These are phyloP conservation scores for Diaporthe velutina DNA, from an alignment of 2,329 filamentous ascomycete species.

Conservation along the genomic window DNA sequence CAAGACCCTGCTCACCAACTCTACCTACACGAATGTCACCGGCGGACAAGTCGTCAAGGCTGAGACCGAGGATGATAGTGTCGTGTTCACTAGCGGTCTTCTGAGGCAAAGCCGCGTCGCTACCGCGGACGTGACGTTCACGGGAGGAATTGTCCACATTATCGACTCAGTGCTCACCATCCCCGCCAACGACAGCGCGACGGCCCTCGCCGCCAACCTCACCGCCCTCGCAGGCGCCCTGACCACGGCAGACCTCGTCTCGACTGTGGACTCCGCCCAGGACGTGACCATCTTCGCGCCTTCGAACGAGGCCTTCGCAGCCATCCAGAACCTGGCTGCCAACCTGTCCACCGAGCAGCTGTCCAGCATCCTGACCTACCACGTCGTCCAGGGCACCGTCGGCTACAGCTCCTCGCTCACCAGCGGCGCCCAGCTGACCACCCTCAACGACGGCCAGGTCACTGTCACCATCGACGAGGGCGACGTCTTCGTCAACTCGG, in stretches of 20 bases:
- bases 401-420: conserved; percentile 60
- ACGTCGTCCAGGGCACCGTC: conserved; percentile 69
- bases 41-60: conserved; percentile 70
- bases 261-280: conserved; percentile 53
- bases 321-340: conserved; percentile 64
- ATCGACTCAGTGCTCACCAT: conserved; percentile 62
- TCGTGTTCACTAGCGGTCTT: conserved; percentile 66
- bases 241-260: conserved; percentile 55
- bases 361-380: conserved; percentile 70
- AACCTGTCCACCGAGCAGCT: conserved; percentile 63
- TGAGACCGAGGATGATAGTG: conserved; percentile 53
- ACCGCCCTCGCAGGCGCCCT: conserved; percentile 62
- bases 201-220: conserved; percentile 56
- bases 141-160: conserved; percentile 67
- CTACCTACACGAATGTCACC: conserved; percentile 68
- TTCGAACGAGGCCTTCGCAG: conserved; percentile 69
- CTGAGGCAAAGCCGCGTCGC: conserved; percentile 62
- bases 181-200: conserved; percentile 57
- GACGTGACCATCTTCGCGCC: conserved; percentile 76
- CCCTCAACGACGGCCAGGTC: conserved; percentile 62
- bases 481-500: conserved; percentile 63
- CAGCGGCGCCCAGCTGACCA: conserved; percentile 46
- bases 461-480: conserved; percentile 58
- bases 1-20: conserved; percentile 60
- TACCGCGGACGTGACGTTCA: conserved; percentile 64